These are phyloP conservation scores for Neurospora sp. DNA, from an alignment of 495 filamentous ascomycete genomes.

Conservation along the genomic window DNA sequence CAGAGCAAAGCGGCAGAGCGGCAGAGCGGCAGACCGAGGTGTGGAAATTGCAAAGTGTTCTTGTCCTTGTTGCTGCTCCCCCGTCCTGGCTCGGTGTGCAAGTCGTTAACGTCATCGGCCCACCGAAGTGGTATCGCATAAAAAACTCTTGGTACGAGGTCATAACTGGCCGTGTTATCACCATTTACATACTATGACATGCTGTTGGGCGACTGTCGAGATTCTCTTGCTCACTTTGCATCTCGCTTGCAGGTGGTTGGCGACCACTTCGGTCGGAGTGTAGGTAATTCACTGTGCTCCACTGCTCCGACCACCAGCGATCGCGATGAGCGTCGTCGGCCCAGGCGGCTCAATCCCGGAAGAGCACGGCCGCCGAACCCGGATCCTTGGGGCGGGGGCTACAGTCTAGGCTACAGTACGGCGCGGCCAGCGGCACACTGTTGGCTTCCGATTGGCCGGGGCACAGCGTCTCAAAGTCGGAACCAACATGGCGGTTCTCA, in stretches of 20 bases:
- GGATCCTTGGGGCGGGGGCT: neutral
- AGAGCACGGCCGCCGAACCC: neutral
- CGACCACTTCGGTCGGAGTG: neutral
- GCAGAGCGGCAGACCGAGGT: neutral
- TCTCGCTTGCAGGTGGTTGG: neutral
- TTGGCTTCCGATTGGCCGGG: neutral
- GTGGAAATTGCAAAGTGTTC: neutral
- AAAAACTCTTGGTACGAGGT: neutral
- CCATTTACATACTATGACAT: neutral
- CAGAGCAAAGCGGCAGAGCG: neutral
- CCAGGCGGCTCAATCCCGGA: neutral
- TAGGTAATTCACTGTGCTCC: neutral
- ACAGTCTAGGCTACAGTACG: neutral
- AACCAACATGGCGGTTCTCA: neutral
- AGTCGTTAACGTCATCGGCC: neutral
- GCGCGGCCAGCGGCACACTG: neutral
- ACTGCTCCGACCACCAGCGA: neutral
- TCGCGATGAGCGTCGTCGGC: neutral
- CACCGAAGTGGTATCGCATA: neutral
- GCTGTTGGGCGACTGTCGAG: neutral
- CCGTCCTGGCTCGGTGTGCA: neutral
- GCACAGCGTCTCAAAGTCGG: neutral
- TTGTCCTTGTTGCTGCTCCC: neutral
- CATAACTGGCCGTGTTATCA: neutral
- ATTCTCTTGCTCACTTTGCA: neutral